Evolutionary conservation across 139 green algal genomes (phyloP).

Genomic region (Chlamydomonas sp.): DNA sequence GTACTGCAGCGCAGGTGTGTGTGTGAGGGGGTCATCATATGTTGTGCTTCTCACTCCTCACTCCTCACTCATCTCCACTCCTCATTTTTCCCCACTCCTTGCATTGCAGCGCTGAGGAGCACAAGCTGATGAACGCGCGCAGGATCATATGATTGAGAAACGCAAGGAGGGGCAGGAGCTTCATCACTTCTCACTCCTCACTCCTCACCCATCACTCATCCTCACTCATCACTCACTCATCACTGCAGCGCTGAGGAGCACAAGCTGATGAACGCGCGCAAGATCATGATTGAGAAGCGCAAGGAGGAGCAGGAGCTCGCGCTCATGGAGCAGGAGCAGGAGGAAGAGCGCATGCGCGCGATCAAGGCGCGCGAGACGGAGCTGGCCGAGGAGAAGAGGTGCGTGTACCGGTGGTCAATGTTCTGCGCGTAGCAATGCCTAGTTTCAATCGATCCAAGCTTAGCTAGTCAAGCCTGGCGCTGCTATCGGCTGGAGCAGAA

Average conservation of each 20-base stretch:
- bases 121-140: conserved; percentile 12
- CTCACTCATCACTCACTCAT: neutral
- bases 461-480: too few relatives aligned
- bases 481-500: conserved; percentile 55
- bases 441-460: too few relatives aligned
- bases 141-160: conserved; percentile 1
- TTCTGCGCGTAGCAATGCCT: too few relatives aligned
- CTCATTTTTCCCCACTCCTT: neutral
- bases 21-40: too few relatives aligned
- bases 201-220: too few relatives aligned
- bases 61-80: too few relatives aligned
- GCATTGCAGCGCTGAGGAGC: neutral
- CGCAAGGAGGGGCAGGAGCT: conserved; percentile 6
- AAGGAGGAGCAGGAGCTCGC: conserved; percentile 90
- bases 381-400: conserved; percentile 50
- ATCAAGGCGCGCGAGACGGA: conserved; percentile 50
- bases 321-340: conserved; percentile 74
- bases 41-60: too few relatives aligned
- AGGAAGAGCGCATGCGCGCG: conserved; percentile 66
- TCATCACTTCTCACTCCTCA: too few relatives aligned
- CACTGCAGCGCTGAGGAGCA: neutral
- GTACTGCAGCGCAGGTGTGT: conserved; percentile 9
- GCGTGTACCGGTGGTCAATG: too few relatives aligned
- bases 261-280: conserved; percentile 12
- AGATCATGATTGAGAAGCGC: conserved; percentile 86